Evolutionary conservation across 306 rosid species (phyloP).

Genomic region (Prunus campanulata): DNA sequence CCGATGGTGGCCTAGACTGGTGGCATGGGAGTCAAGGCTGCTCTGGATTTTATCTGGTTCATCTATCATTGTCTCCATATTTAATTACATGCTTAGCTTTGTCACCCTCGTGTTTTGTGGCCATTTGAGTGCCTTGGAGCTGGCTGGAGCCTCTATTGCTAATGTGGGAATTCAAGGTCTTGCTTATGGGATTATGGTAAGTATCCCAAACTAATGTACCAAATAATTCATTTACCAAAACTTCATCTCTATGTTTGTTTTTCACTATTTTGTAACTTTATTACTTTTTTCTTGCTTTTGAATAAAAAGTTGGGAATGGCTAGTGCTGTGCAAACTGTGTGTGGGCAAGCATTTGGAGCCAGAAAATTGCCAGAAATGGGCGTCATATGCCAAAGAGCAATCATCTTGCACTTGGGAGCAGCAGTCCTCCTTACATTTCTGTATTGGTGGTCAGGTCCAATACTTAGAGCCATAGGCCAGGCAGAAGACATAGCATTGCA

Average conservation of each 20-base stretch:
- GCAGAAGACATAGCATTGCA: slow-evolving; percentile 40
- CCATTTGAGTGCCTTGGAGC: slow-evolving; percentile 52
- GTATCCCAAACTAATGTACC: not conserved
- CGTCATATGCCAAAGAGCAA: slow-evolving; percentile 56
- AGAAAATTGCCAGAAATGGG: slow-evolving; percentile 47
- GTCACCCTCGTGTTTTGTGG: slow-evolving; percentile 55
- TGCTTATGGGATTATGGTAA: slow-evolving; percentile 74
- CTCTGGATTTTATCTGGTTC: slow-evolving; percentile 52
- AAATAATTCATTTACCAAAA: no score
- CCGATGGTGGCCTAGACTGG: slow-evolving; percentile 47
- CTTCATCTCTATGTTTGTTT: not conserved
- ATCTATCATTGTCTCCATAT: slow-evolving; percentile 32
- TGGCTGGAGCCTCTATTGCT: slow-evolving; percentile 74
- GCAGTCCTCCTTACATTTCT: slow-evolving; percentile 54
- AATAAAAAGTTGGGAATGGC: slow-evolving; percentile 66
- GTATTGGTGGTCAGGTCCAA: slow-evolving; percentile 57
- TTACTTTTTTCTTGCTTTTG: not conserved
- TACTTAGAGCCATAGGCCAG: slow-evolving; percentile 48
- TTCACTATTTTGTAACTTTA: not conserved
- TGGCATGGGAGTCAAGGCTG: slow-evolving; percentile 62
- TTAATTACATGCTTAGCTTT: slow-evolving; percentile 47
- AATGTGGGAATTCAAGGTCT: slow-evolving; percentile 71
- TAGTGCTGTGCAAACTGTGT: slow-evolving; percentile 72
- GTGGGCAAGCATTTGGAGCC: slow-evolving; percentile 82
- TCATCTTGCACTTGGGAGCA: slow-evolving; percentile 57